Conservation (phyloP, 345 rosid species). For the Corchorus capsularis region DNA sequence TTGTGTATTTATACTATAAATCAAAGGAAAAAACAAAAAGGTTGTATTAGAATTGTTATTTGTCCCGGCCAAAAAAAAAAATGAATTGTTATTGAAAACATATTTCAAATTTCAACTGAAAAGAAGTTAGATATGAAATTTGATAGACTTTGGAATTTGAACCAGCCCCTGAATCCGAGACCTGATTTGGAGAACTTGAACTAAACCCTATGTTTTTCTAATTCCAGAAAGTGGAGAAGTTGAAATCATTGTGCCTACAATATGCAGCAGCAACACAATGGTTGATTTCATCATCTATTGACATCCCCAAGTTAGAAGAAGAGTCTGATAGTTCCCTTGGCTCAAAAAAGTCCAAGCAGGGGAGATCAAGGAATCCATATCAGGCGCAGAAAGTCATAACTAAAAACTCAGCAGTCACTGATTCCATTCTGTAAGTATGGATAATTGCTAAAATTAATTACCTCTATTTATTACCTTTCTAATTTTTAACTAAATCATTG, state of each 20-base stretch:
- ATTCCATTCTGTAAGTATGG: conserved; percentile 78
- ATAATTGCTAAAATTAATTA: conserved; percentile 2
- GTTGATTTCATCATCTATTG: conserved; percentile 85
- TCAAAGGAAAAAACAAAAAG: background rate
- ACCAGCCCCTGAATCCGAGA: background rate
- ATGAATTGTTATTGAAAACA: background rate
- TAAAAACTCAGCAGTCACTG: conserved; percentile 57
- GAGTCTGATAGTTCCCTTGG: conserved; percentile 29
- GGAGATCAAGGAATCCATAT: conserved; percentile 45
- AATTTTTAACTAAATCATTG: conserved; percentile 15
- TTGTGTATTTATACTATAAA: background rate
- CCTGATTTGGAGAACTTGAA: background rate
- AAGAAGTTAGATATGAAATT: background rate
- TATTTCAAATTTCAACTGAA: background rate
- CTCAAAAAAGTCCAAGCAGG: conserved; percentile 36
- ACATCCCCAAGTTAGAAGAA: conserved; percentile 51
- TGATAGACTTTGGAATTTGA: background rate
- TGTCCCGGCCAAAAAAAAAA: too few species aligned
- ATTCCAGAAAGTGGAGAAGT: conserved; percentile 86
- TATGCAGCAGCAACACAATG: conserved; percentile 95
- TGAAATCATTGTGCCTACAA: conserved; percentile 82
- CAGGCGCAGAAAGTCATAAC: conserved; percentile 45
- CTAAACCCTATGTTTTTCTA: background rate
- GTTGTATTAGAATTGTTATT: background rate
- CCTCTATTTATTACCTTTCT: conserved; percentile 10